Base-by-base conservation (phyloP, 2,329 filamentous ascomycete species). In the Monosporascus sp. region DNA sequence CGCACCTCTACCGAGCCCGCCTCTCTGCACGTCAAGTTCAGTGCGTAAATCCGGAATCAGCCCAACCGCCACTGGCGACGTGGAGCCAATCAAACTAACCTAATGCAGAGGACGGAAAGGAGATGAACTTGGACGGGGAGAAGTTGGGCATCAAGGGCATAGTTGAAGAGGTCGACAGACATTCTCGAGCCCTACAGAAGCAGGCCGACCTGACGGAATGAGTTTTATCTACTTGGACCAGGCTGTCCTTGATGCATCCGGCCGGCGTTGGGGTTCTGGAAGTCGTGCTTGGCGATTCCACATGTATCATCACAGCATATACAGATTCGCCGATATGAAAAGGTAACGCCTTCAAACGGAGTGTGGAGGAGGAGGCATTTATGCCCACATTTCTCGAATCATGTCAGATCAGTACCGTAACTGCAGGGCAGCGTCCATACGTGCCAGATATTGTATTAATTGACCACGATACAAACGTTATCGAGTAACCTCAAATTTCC, bases 121-220 rank as follows among this genome's bases (percentile, higher is more conserved):
- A 95, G 65, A 83, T 97, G 75, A 83, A 84, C 37, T 81, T 97
- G 39, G 85, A 96, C 67, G 80, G 90, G 60, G 85, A 89, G 62
- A 88, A 87, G 70, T 78, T 92, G 73, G 88, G 85, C 62, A 92
- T 97, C 67, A 89, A 89, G 68, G 88, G 91, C 65, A 82, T 97
- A 20, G 80, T 93, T 53, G 89, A 91, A 69, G 91, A 97, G 72
- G 85, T 96, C 45, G 89, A 97, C 69, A 81, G 94, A 64, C 90
- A 97, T 74, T 96, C 91, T 49, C 82, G 94, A 60, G 77, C 79
- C 61, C 73, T 97, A 66, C 85, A 90, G 64, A 87, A 96, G 69
- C 84, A 90, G 72, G 89, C 91, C 63, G 92, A 95, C 66, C 74
- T 97, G 68, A 73, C 72, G 38, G 81, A 83, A 17, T 15, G 25